These are phyloP conservation scores for Heritiera fomes DNA, from an alignment of 345 rosid species.

Conservation along the genomic window DNA sequence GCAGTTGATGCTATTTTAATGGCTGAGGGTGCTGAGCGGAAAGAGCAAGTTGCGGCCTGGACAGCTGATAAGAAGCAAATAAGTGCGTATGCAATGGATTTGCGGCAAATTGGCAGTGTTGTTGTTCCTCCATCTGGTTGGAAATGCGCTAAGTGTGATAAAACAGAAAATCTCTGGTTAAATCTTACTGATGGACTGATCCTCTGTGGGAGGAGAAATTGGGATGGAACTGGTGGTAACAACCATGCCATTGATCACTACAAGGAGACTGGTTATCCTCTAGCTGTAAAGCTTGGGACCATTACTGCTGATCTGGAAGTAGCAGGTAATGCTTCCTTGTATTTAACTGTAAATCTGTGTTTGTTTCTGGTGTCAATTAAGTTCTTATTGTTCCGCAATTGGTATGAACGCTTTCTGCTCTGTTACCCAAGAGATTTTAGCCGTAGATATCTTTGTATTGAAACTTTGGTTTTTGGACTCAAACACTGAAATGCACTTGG, in stretches of 20 bases:
- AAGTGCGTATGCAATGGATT: conserved; percentile 69
- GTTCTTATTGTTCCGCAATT: neutral
- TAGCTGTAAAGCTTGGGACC: conserved; percentile 97
- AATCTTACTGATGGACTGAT: conserved; percentile 97
- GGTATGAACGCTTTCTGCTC: neutral
- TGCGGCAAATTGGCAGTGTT: conserved; percentile 47
- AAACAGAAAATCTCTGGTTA: conserved; percentile 91
- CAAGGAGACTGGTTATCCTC: conserved; percentile 87
- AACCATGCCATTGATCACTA: conserved; percentile 91
- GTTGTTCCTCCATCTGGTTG: conserved; percentile 81
- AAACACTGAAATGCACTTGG: conserved; percentile 7
- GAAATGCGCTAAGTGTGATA: conserved; percentile 90
- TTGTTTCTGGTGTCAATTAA: neutral
- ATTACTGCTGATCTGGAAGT: conserved; percentile 92
- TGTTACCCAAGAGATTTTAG: neutral
- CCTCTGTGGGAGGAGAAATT: conserved; percentile 93
- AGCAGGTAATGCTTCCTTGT: conserved; percentile 73
- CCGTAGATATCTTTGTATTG: neutral
- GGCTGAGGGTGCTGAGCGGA: conserved; percentile 84
- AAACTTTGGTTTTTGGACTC: neutral
- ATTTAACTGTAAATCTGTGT: neutral
- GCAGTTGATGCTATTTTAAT: conserved; percentile 73
- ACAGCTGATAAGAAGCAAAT: conserved; percentile 79
- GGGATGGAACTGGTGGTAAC: conserved; percentile 99
- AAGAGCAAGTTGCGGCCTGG: conserved; percentile 90